Evolutionary conservation across 192 early-diverging fungal genomes (phyloP).

Genomic region (Coemansia sp.): DNA sequence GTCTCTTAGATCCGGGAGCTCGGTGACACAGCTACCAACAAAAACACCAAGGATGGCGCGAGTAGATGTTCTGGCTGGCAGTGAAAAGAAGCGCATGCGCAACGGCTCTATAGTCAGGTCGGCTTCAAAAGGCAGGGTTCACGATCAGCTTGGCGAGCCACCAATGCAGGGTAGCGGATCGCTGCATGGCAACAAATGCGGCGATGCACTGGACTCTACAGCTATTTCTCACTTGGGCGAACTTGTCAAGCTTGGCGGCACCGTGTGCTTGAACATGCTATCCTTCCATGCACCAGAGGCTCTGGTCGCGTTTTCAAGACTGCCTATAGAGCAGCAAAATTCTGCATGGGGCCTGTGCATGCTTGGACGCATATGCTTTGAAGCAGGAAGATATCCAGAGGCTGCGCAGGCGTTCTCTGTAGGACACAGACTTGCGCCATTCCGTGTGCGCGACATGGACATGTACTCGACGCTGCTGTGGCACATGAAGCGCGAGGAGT

Average conservation of each 20-base stretch:
- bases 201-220: neutral
- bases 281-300: conserved; percentile 21
- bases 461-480: conserved; percentile 82
- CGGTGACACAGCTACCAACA: neutral
- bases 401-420: conserved; percentile 58
- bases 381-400: conserved; percentile 58
- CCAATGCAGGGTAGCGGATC: neutral
- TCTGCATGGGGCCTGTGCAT: conserved; percentile 44
- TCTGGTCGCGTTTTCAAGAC: conserved; percentile 20
- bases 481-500: conserved; percentile 76
- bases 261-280: conserved; percentile 13
- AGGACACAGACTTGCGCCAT: conserved; percentile 66
- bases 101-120: conserved; percentile 30
- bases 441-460: conserved; percentile 78
- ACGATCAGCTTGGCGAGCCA: neutral
- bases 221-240: conserved; percentile 11
- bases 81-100: conserved; percentile 51
- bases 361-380: conserved; percentile 58
- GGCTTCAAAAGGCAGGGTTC: neutral
- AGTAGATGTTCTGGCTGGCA: conserved; percentile 6
- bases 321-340: conserved; percentile 33
- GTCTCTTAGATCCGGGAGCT: neutral
- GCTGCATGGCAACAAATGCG: neutral
- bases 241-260: conserved; percentile 17
- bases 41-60: conserved; percentile 27